Evolutionary conservation across 2,329 filamentous ascomycete species (phyloP).

Genomic region (Cladosporium colombiae): DNA sequence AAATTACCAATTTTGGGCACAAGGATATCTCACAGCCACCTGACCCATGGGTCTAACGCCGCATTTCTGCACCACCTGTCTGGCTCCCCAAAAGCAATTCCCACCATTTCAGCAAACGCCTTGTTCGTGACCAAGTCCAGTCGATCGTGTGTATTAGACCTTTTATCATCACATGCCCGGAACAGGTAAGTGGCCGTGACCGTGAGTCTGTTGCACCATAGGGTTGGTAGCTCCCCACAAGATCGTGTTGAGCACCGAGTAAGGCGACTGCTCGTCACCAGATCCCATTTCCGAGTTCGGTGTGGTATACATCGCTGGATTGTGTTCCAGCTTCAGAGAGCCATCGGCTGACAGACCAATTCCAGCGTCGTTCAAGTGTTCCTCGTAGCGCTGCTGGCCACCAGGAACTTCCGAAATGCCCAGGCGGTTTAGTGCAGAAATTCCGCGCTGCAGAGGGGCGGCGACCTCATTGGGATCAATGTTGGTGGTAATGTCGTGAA

Average conservation of each 20-base stretch:
- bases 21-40: constrained; percentile 5
- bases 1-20: neutral
- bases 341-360: constrained; percentile 23
- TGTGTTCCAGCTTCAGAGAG: constrained; percentile 28
- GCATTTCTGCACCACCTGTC: neutral
- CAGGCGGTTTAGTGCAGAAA: constrained; percentile 48
- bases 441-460: constrained; percentile 49
- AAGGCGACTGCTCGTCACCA: constrained; percentile 45
- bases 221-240: constrained; percentile 29
- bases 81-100: neutral
- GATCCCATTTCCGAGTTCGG: constrained; percentile 34
- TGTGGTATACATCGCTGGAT: constrained; percentile 30
- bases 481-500: constrained; percentile 49
- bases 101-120: neutral
- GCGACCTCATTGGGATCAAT: constrained; percentile 51
- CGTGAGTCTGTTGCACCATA: constrained; percentile 6
- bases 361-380: constrained; percentile 20
- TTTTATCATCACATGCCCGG: neutral
- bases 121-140: neutral
- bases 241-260: constrained; percentile 52
- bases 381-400: constrained; percentile 12
- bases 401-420: constrained; percentile 26
- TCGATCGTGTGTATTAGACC: neutral
- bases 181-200: neutral
- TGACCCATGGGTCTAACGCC: neutral